These are phyloP conservation scores for Prosopis cineraria DNA, from an alignment of 306 rosid genomes.

Conservation along the genomic window DNA sequence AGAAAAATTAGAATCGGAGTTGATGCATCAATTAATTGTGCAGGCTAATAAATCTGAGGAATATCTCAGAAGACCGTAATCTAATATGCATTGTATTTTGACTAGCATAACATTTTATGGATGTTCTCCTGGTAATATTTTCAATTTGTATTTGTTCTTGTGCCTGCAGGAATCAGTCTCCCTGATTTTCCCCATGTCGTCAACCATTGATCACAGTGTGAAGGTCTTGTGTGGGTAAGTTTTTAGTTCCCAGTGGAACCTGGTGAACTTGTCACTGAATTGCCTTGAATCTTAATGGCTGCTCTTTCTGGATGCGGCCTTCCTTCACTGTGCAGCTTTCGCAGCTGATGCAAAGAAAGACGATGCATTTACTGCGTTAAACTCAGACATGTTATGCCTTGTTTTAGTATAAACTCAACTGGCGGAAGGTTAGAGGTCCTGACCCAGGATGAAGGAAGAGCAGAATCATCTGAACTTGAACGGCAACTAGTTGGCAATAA, in stretches of 20 bases:
- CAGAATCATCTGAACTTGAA: constrained; percentile 22
- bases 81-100: constrained; percentile 10
- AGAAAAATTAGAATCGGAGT: background rate
- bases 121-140: constrained; percentile 24
- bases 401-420: background rate
- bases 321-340: constrained; percentile 7
- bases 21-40: background rate
- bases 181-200: constrained; percentile 39
- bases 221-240: constrained; percentile 31
- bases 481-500: background rate
- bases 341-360: constrained; percentile 25
- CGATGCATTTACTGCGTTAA: constrained; percentile 16
- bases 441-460: constrained; percentile 27
- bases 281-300: constrained; percentile 3
- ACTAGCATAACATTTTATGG: constrained; percentile 21
- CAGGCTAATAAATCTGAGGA: constrained; percentile 2
- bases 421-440: constrained; percentile 1
- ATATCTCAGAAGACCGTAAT: constrained; percentile 20
- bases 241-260: constrained; percentile 16
- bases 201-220: constrained; percentile 36
- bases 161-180: constrained; percentile 62
- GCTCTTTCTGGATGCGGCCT: constrained; percentile 22
- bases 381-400: constrained; percentile 26
- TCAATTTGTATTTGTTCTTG: constrained; percentile 22
- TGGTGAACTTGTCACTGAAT: constrained; percentile 2